A percentile compares a stretch with the other conserved stretches of the same genome.
These are phyloP conservation scores for Trypanosomatidae sp. DNA, from an alignment of 208 protist genomes.

Conservation along the genomic window DNA sequence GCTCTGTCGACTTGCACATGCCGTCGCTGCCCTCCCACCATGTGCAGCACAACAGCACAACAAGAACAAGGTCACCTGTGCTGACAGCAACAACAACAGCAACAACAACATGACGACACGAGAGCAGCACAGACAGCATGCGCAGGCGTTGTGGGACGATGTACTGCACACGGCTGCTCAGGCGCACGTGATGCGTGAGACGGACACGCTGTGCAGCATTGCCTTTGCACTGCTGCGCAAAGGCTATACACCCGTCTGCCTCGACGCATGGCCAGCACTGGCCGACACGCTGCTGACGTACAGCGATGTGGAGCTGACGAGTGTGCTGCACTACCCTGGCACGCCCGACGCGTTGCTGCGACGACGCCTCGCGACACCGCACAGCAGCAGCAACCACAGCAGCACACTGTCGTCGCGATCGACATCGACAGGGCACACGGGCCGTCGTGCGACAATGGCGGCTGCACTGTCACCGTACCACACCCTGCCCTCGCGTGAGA, in stretches of 20 bases:
- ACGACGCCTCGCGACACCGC: background rate
- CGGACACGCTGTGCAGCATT: slow-evolving; percentile 40
- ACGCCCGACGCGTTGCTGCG: slow-evolving; percentile 4
- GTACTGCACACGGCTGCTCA: slow-evolving; percentile 14
- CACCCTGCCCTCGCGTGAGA: slow-evolving; percentile 38
- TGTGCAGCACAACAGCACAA: too few relatives aligned
- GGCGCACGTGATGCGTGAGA: slow-evolving; percentile 43
- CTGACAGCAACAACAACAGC: too few relatives aligned
- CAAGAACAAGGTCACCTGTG: too few relatives aligned
- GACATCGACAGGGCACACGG: background rate
- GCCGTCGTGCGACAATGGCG: background rate
- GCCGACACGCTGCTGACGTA: slow-evolving; percentile 31
- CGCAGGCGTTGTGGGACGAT: slow-evolving; percentile 19
- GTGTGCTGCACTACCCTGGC: slow-evolving; percentile 59
- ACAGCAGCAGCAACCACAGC: background rate
- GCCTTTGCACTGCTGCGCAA: slow-evolving; percentile 18
- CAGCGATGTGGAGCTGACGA: slow-evolving; percentile 25
- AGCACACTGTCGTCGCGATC: background rate
- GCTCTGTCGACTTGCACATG: too few relatives aligned
- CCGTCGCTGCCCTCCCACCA: too few relatives aligned
- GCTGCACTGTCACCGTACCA: background rate
- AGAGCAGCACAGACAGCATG: too few relatives aligned
- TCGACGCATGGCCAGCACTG: slow-evolving; percentile 22
- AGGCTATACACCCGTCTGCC: slow-evolving; percentile 11
- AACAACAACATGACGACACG: too few relatives aligned